Conservation (phyloP, 2,329 filamentous ascomycete genomes). For the Fusarium sp. region DNA sequence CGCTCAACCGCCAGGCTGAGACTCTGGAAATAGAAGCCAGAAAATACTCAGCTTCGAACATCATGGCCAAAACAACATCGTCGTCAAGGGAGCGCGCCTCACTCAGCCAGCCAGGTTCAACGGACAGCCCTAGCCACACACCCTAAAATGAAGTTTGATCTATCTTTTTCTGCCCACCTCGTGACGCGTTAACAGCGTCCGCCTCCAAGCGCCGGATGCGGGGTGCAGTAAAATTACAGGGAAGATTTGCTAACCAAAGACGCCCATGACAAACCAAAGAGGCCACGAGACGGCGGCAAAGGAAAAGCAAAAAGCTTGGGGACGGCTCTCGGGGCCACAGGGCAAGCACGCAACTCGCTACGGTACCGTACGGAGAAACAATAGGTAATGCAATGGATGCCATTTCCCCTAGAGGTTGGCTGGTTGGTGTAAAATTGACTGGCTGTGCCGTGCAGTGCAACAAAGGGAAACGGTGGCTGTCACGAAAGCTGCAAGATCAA, state of each 20-base stretch:
- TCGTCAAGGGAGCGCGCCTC: constrained; percentile 17
- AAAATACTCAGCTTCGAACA: constrained; percentile 16
- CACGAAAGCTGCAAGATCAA: constrained; percentile 51
- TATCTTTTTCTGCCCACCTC: constrained; percentile 40
- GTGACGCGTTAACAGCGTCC: constrained; percentile 44
- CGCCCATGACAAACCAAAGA: constrained; percentile 45
- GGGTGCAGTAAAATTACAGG: constrained; percentile 41
- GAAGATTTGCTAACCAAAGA: constrained; percentile 44
- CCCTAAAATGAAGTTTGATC: constrained; percentile 25
- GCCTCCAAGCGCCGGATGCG: constrained; percentile 44
- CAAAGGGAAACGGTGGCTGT: constrained; percentile 44
- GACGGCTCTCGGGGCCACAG: constrained; percentile 26
- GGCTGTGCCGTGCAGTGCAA: constrained; percentile 29
- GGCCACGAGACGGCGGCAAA: constrained; percentile 42
- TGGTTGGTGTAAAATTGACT: constrained; percentile 19
- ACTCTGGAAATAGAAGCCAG: constrained; percentile 12
- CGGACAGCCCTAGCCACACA: constrained; percentile 20
- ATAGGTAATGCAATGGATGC: constrained; percentile 28
- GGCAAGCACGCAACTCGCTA: constrained; percentile 32
- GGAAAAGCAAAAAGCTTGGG: constrained; percentile 15
- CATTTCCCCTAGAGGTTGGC: constrained; percentile 37
- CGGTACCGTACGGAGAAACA: neutral
- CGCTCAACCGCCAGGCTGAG: neutral
- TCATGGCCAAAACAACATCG: constrained; percentile 19
- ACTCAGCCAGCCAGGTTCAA: constrained; percentile 6